Evolutionary conservation across 768 basidiomycete species (phyloP).

Genomic region (Exidia glandulosa): DNA sequence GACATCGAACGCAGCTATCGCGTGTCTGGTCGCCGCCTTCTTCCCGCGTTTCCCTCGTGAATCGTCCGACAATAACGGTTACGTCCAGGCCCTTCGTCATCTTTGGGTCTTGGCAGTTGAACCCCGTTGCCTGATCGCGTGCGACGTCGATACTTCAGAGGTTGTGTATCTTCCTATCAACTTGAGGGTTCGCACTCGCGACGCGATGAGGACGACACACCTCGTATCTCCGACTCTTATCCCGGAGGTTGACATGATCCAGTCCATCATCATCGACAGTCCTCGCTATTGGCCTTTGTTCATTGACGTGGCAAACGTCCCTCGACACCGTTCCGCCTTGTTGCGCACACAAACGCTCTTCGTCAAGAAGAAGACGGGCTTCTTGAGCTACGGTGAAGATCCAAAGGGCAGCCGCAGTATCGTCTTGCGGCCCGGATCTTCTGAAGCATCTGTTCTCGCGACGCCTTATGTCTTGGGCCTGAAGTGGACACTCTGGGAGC

Average conservation of each 20-base stretch:
- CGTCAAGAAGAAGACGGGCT: slow-evolving; percentile 87
- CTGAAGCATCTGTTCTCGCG: slow-evolving; percentile 77
- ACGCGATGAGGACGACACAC: slow-evolving; percentile 52
- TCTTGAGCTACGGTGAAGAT: slow-evolving; percentile 88
- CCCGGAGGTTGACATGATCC: slow-evolving; percentile 72
- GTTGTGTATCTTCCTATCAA: slow-evolving; percentile 90
- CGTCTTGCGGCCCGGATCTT: slow-evolving; percentile 78
- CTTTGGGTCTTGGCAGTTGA: slow-evolving; percentile 95
- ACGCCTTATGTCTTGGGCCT: slow-evolving; percentile 65
- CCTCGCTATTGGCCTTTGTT: slow-evolving; percentile 94
- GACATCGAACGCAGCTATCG: slow-evolving; percentile 84
- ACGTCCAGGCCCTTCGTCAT: slow-evolving; percentile 87
- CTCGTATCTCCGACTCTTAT: slow-evolving; percentile 89
- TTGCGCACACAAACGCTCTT: slow-evolving; percentile 72
- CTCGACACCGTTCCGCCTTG: slow-evolving; percentile 57
- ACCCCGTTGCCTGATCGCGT: slow-evolving; percentile 81
- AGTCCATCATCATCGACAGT: slow-evolving; percentile 80
- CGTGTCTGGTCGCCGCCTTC: slow-evolving; percentile 80
- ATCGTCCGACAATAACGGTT: slow-evolving; percentile 80
- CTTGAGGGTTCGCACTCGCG: slow-evolving; percentile 62
- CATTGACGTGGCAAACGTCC: slow-evolving; percentile 60
- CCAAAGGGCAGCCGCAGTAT: slow-evolving; percentile 87
- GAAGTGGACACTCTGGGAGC: slow-evolving; percentile 54
- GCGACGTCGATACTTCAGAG: slow-evolving; percentile 86
- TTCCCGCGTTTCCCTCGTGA: slow-evolving; percentile 77